phyloP scores from a whole-genome alignment of 495 filamentous ascomycete genomes.

The Diplogelasinospora grovesii region DNA sequence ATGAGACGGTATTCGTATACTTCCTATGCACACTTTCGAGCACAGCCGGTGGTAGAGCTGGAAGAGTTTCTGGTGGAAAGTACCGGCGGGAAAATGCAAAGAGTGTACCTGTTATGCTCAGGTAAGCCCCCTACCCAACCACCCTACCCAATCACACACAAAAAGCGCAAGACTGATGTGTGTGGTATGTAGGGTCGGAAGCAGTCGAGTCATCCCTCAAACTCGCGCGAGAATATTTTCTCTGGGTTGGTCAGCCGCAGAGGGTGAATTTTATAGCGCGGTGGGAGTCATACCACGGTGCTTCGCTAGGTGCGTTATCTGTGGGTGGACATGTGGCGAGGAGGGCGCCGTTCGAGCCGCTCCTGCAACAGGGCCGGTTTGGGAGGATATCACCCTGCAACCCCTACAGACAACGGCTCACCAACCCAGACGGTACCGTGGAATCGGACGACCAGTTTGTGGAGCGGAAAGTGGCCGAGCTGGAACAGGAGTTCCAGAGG shows the following conservation, averaged over 20 bases:
- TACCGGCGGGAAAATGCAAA: constrained; percentile 37
- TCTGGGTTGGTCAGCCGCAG: constrained; percentile 33
- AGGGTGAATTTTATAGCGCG: constrained; percentile 54
- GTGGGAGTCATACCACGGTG: constrained; percentile 64
- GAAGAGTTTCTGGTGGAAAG: constrained; percentile 33
- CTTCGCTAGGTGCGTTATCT: constrained; percentile 56
- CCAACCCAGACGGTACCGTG: no score
- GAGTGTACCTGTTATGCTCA: constrained; percentile 43
- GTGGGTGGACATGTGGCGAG: constrained; percentile 52
- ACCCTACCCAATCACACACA: not conserved
- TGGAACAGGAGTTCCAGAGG: constrained; percentile 59
- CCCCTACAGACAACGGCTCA: constrained; percentile 34
- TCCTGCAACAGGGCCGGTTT: constrained; percentile 46
- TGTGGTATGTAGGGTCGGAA: constrained; percentile 50
- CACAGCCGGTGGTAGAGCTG: constrained; percentile 26
- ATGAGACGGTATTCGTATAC: constrained; percentile 32
- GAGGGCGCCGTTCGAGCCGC: constrained; percentile 49
- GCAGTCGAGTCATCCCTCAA: constrained; percentile 67
- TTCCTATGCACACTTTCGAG: constrained; percentile 36
- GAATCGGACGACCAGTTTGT: constrained; percentile 6
- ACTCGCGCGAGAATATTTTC: constrained; percentile 55
- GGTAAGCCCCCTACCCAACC: constrained; percentile 33
- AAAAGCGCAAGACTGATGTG: not conserved
- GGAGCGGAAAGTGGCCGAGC: constrained; percentile 42
- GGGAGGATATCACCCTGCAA: constrained; percentile 60